Conservation (phyloP, 306 rosid genomes). For the Argentina anserina region DNA sequence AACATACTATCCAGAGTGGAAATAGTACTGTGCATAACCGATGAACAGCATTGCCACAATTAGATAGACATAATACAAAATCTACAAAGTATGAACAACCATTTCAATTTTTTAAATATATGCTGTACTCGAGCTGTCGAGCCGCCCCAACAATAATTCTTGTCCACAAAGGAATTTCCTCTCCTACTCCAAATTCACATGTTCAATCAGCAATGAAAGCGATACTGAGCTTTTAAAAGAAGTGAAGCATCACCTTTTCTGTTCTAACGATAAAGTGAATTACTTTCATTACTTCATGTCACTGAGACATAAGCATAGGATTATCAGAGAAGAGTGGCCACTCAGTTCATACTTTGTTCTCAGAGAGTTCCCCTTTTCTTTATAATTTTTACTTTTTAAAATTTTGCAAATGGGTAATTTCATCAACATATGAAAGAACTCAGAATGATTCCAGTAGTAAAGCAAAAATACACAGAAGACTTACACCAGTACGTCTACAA, state of each 20-base stretch:
- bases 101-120: too few species aligned
- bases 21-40: neutral
- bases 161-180: neutral
- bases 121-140: too few species aligned
- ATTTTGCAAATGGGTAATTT: too few species aligned
- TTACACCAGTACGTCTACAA: neutral
- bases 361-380: too few species aligned
- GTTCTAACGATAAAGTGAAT: too few species aligned
- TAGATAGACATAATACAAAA: neutral
- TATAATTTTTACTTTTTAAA: too few species aligned
- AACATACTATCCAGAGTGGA: too few species aligned
- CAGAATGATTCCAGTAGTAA: neutral
- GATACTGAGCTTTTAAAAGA: neutral
- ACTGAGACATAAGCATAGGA: too few species aligned
- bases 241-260: neutral
- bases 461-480: neutral
- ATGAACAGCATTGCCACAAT: neutral
- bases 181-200: neutral
- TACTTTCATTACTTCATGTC: too few species aligned
- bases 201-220: neutral
- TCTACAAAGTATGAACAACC: neutral
- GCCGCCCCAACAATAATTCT: neutral
- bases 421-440: neutral
- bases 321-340: too few species aligned
- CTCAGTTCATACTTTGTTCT: too few species aligned